A percentile compares a stretch with the other conserved stretches of the same genome.
Conservation (phyloP, 441 rosid species). For the Aquilaria agallochum region DNA sequence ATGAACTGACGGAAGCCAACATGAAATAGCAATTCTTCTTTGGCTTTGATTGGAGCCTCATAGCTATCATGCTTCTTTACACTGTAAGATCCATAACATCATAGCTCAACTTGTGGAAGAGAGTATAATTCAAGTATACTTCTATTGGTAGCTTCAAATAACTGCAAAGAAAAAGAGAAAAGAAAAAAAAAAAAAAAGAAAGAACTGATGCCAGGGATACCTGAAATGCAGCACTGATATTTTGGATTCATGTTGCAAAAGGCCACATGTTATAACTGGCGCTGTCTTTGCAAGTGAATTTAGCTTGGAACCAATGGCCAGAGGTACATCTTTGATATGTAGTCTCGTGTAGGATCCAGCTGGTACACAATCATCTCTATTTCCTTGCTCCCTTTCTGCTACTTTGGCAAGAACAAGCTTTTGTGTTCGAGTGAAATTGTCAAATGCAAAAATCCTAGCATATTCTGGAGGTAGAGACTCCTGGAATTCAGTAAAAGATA, state of each 20-base stretch:
- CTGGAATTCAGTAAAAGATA: slow-evolving; percentile 36
- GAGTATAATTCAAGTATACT: slow-evolving; percentile 3
- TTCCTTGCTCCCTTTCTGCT: slow-evolving; percentile 48
- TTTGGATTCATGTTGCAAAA: slow-evolving; percentile 93
- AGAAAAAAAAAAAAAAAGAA: too few relatives aligned
- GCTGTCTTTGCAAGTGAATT: slow-evolving; percentile 33
- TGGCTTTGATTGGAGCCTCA: slow-evolving; percentile 77
- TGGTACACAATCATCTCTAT: slow-evolving; percentile 49
- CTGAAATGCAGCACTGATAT: slow-evolving; percentile 96
- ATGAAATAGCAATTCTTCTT: slow-evolving; percentile 88
- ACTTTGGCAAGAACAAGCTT: slow-evolving; percentile 74
- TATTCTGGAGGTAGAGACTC: slow-evolving; percentile 93
- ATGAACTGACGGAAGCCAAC: slow-evolving; percentile 95
- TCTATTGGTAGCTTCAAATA: slow-evolving; percentile 12
- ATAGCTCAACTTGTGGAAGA: slow-evolving; percentile 5
- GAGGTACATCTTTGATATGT: slow-evolving; percentile 71
- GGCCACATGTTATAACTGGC: slow-evolving; percentile 73
- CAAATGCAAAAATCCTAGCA: slow-evolving; percentile 90
- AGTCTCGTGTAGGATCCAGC: slow-evolving; percentile 70
- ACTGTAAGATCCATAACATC: slow-evolving; percentile 36
- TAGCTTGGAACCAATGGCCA: slow-evolving; percentile 54
- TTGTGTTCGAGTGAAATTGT: slow-evolving; percentile 76
- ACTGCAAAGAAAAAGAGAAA: slow-evolving; percentile 2
- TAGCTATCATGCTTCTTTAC: slow-evolving; percentile 78
- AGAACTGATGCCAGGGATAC: slow-evolving; percentile 26